These are phyloP conservation scores for Aschersonia sp. DNA, from an alignment of 2,329 filamentous ascomycete species.

Conservation along the genomic window DNA sequence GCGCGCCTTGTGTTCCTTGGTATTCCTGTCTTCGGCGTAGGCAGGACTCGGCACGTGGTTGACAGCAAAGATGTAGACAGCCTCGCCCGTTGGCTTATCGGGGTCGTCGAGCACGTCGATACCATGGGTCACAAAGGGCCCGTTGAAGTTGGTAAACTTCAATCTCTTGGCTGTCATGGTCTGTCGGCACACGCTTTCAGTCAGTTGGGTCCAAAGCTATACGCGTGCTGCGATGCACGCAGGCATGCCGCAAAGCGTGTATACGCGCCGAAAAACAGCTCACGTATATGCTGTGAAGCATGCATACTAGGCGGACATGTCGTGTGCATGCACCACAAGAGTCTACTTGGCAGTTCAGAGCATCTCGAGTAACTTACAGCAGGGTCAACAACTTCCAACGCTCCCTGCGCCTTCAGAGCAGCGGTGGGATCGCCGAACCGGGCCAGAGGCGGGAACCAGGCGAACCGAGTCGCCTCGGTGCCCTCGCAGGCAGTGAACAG, in stretches of 20 bases:
- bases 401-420: conserved; percentile 21
- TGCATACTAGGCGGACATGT: too few species aligned
- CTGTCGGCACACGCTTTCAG: conserved; percentile 4
- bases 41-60: conserved; percentile 41
- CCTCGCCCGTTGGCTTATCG: conserved; percentile 12
- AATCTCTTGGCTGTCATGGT: conserved; percentile 23
- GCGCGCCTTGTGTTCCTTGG: conserved; percentile 21
- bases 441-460: conserved; percentile 36
- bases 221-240: background rate
- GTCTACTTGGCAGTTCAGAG: background rate
- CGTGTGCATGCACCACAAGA: too few species aligned
- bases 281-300: too few species aligned
- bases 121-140: conserved; percentile 43
- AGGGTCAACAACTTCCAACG: conserved; percentile 38
- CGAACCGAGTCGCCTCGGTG: conserved; percentile 20
- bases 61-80: conserved; percentile 45
- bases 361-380: conserved; percentile 19
- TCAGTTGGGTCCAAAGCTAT: background rate
- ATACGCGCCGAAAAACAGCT: too few species aligned
- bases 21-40: conserved; percentile 11
- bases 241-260: too few species aligned
- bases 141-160: conserved; percentile 32
- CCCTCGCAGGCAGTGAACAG: conserved; percentile 45
- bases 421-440: conserved; percentile 24
- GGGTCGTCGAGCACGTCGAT: conserved; percentile 43